Conservation (phyloP, 108 stramenopile species). For the Nitzschia inconspicua region DNA sequence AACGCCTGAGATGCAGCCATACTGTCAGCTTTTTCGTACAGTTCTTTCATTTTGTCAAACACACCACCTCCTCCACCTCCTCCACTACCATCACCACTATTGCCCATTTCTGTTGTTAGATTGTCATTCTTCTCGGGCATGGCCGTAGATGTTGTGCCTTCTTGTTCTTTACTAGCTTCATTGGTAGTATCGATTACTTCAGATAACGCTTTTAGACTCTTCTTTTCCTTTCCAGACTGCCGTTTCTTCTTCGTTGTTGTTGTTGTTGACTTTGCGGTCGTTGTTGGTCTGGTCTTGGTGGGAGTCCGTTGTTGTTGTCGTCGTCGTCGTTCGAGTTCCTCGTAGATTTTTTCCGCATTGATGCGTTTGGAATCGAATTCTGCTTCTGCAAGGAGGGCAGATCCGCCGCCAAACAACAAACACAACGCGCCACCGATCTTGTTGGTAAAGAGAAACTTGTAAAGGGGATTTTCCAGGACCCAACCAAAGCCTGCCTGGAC, state of each 20-base stretch:
- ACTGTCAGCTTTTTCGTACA: constrained; percentile 78
- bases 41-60: constrained; percentile 56
- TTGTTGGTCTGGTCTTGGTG: neutral
- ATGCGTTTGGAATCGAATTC: constrained; percentile 55
- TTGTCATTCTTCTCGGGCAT: neutral
- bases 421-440: constrained; percentile 66
- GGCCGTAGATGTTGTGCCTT: constrained; percentile 9
- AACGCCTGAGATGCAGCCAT: constrained; percentile 86
- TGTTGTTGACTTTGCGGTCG: constrained; percentile 11
- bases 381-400: constrained; percentile 66
- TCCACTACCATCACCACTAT: neutral
- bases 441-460: constrained; percentile 62
- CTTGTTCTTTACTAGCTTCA: neutral
- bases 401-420: constrained; percentile 52
- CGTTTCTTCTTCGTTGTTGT: constrained; percentile 40
- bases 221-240: constrained; percentile 56
- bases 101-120: neutral
- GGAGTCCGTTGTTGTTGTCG: constrained; percentile 2
- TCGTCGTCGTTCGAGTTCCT: constrained; percentile 72
- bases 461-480: constrained; percentile 51
- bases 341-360: constrained; percentile 77
- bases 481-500: constrained; percentile 68
- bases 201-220: constrained; percentile 61
- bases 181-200: constrained; percentile 50
- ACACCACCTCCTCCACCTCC: constrained; percentile 30